A percentile compares a stretch with the other conserved stretches of the same genome.
These are phyloP conservation scores for Eutypella sp. DNA, from an alignment of 2,329 filamentous ascomycete genomes.

Conservation along the genomic window DNA sequence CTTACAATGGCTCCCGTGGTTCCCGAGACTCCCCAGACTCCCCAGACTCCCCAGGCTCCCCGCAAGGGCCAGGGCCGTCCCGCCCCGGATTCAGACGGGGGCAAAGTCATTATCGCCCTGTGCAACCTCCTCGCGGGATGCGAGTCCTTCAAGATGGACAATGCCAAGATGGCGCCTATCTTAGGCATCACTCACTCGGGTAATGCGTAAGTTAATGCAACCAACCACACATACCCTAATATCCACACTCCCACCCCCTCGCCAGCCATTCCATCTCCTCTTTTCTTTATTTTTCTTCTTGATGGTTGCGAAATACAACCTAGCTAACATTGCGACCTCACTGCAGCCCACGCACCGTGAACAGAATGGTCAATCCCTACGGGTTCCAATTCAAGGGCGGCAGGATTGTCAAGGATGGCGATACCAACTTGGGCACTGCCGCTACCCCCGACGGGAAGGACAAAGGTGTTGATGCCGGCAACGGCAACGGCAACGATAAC, in stretches of 20 bases:
- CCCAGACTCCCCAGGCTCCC: slow-evolving; percentile 1
- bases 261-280: not conserved
- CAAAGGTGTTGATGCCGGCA: no score
- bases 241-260: not conserved
- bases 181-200: slow-evolving; percentile 2
- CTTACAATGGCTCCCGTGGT: no score
- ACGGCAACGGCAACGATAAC: no score
- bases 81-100: not conserved
- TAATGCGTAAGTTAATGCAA: slow-evolving; percentile 5
- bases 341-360: slow-evolving; percentile 4
- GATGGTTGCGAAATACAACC: no score
- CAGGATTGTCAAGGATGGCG: slow-evolving; percentile 3
- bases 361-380: slow-evolving; percentile 3
- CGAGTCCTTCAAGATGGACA: slow-evolving; percentile 1
- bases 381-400: slow-evolving; percentile 5
- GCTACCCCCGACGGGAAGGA: no score
- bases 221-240: not conserved
- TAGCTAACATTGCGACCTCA: no score
- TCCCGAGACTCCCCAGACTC: not conserved
- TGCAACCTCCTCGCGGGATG: slow-evolving; percentile 6
- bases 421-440: no score
- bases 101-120: not conserved
- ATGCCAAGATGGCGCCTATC: not conserved
- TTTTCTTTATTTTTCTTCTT: not conserved
- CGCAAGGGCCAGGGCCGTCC: not conserved